phyloP scores from a whole-genome alignment of 176 grass and related monocot species.

The Aegilops sharonensis region DNA sequence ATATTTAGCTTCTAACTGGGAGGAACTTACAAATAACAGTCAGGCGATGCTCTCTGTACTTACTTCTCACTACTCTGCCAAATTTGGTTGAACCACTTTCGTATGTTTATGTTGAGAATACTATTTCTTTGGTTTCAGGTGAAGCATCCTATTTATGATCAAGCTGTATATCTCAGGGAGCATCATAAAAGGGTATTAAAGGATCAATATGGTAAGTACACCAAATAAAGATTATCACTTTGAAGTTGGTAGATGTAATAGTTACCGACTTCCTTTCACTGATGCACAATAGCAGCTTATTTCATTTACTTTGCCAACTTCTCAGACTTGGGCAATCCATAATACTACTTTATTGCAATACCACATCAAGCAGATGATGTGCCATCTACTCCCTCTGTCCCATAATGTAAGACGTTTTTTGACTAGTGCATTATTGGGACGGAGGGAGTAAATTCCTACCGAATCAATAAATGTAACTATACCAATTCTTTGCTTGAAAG shows the following conservation, averaged over 20 bases:
- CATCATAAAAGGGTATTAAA: slow-evolving; percentile 77
- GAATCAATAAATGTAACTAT: not conserved
- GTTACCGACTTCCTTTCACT: slow-evolving; percentile 3
- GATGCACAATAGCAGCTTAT: slow-evolving; percentile 15
- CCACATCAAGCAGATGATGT: slow-evolving; percentile 12
- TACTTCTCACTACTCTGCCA: slow-evolving; percentile 14
- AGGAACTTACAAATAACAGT: slow-evolving; percentile 46
- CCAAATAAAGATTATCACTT: not conserved
- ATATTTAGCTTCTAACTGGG: slow-evolving; percentile 64
- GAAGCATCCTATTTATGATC: slow-evolving; percentile 72
- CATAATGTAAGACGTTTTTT: too few relatives aligned
- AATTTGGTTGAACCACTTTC: slow-evolving; percentile 26
- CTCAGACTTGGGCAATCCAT: not conserved
- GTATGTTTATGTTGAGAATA: slow-evolving; percentile 27
- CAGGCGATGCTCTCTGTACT: slow-evolving; percentile 62
- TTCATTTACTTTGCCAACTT: slow-evolving; percentile 25
- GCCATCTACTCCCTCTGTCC: not conserved
- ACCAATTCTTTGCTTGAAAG: not conserved
- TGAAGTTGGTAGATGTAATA: slow-evolving; percentile 28
- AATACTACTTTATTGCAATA: not conserved
- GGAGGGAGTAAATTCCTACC: not conserved
- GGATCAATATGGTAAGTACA: slow-evolving; percentile 69
- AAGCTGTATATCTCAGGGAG: slow-evolving; percentile 66
- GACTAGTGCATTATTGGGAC: too few relatives aligned
- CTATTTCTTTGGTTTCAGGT: slow-evolving; percentile 42